Evolutionary conservation across 2,329 filamentous ascomycete species (phyloP), one percentile per base, ranked within the genome.

Genomic region (Sphaerulina vaccinii): DNA sequence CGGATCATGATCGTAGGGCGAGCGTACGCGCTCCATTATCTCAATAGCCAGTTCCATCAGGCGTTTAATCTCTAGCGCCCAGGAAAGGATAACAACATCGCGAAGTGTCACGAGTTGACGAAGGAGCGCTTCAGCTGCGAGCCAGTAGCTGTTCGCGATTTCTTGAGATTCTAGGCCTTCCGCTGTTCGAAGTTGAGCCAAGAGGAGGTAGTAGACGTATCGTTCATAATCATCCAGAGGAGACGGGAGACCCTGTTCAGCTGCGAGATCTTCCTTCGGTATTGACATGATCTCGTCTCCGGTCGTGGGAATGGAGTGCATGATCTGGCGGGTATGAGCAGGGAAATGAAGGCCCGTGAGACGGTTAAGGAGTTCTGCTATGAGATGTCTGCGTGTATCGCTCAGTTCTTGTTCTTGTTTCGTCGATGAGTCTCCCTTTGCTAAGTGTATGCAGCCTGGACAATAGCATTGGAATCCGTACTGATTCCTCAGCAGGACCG

Each of bases 381-480:
- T 21, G 11, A 33, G 16, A n/a, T 27, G 18, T 3, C 48, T 22
- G 13, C 50, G 33, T 9, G 38, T 44, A 15, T 49, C 46, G 16
- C 45, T 18, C 23, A 29, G 9, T 48, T 18, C 41, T 15, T 9
- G 32, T n/a, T 32, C 47, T 33, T 18, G 36, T 27, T 18, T 37
- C 19, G 24, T 51, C 46, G 23, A 29, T 37, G 4, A 36, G 15
- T 3, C 11, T 27, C 19, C 41, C 18, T 21, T 37, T 22, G 39
- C 18, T 10, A 18, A 19, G 2, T 19, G 15, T 5, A 13, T 13
- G 16, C 52, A 55, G 10, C 38, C 38, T 5, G 15, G 10, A 16
- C 52, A 55, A 15, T 49, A 48, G 23, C 52, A 55, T 11, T 23
- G 19, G 15, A 55, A 55, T 9, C 52, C 52, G 24, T 55, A 55